These are phyloP conservation scores for Urostyla sp. DNA, from an alignment of 73 alveolate species.

Conservation along the genomic window DNA sequence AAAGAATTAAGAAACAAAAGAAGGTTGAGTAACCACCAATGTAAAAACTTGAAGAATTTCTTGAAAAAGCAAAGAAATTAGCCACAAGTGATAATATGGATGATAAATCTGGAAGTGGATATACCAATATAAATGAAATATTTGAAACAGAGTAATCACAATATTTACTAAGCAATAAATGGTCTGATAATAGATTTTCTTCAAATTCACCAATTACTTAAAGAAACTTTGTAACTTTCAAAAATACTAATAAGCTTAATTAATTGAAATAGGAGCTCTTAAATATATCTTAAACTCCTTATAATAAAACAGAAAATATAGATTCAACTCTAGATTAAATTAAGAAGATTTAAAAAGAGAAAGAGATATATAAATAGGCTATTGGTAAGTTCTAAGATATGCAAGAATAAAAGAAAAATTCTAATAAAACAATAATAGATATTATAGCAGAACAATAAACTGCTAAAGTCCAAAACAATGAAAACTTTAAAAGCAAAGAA, in stretches of 20 bases:
- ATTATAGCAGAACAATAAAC: not conserved
- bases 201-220: not conserved
- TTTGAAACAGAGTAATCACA: not conserved
- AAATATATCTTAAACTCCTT: not conserved
- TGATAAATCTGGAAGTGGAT: not conserved
- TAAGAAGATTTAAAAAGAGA: not conserved
- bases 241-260: not conserved
- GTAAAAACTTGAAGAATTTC: no score
- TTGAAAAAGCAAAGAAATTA: not conserved
- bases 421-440: conserved; percentile 5
- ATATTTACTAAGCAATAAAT: not conserved
- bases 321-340: not conserved
- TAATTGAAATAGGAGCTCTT: not conserved
- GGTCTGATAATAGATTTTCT: not conserved
- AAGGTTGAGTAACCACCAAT: no score
- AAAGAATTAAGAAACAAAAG: not conserved
- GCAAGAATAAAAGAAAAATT: not conserved
- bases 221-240: not conserved
- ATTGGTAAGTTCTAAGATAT: conserved; percentile 16
- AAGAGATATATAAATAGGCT: not conserved
- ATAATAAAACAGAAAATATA: not conserved
- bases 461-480: conserved; percentile 16
- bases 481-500: conserved; percentile 8
- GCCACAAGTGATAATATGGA: not conserved
- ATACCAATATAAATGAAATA: not conserved